Evolutionary conservation across 1,284 basidiomycete species (phyloP), one percentile per base, ranked within the genome.

Genomic region (Pseudozyma thailandica): DNA sequence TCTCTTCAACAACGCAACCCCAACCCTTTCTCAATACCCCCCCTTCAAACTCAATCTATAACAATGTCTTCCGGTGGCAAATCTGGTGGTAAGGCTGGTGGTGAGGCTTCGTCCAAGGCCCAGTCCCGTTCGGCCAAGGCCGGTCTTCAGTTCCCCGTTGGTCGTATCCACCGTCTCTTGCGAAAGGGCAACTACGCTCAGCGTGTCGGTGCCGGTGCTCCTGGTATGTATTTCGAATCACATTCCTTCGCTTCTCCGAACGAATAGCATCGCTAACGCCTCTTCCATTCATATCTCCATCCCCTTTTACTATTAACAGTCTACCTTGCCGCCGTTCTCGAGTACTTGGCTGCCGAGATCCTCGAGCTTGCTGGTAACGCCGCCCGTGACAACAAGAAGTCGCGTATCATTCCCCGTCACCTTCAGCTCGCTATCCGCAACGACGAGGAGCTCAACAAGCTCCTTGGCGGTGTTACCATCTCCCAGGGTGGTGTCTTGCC

Each of bases 391-490:
- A 88, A 97, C 45, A 89, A 91, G 60, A 93, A 96, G 50, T 97
- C 96, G 85, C 92, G 95, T 84, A 96, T 98, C 84, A 96, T 93
- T 2, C 94, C 94, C 25, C 91, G 92, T 75, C 93, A 94, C 84
- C 84, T 94, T 73, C 92, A 94, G 84, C 88, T 94, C 38, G 93
- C 94, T 31, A 97, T 98, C 79, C 91, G 94, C 72, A 94, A 94
- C 56, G 95, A 98, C 83, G 94, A 97, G 83, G 94, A 92, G 80
- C 88, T 94, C 16, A 85, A 87, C 79, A 81, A 85, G 43, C 82
- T 87, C 45, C 77, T 77, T 87, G 85, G 87, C 74, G 82, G 85
- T 59, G 87, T 86, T 38, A 87, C 86, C 37, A 87, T 88, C 69
- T 86, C 87, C 21, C 91, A 92, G 68, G 91, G 91, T 86, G 93